Percentiles rank a stretch among this genome's conserved stretches.
phyloP scores from a whole-genome alignment of 805 yeast species.

The Candida chilensis region DNA sequence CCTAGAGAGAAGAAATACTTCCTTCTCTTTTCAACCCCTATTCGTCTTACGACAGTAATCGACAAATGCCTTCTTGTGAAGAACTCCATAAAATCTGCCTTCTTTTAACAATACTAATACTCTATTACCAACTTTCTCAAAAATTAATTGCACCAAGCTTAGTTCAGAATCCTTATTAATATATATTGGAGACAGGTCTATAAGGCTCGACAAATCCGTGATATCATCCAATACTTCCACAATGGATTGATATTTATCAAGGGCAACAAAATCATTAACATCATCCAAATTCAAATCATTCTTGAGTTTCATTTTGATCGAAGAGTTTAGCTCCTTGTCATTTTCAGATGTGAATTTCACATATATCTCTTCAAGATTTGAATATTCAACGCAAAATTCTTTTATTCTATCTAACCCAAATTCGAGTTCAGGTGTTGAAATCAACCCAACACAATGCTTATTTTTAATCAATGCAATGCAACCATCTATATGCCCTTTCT shows the following conservation, averaged over 20 bases:
- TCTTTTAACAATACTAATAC: slow-evolving; percentile 33
- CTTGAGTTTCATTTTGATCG: too few relatives aligned
- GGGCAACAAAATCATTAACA: background rate
- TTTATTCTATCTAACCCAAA: slow-evolving; percentile 36
- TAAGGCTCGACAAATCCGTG: slow-evolving; percentile 27
- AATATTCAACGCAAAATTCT: slow-evolving; percentile 13
- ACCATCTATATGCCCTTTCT: slow-evolving; percentile 37
- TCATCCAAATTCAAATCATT: too few relatives aligned
- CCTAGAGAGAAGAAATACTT: background rate
- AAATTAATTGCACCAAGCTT: slow-evolving; percentile 39
- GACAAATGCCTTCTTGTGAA: slow-evolving; percentile 45
- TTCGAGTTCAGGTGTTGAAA: slow-evolving; percentile 43
- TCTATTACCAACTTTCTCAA: slow-evolving; percentile 42
- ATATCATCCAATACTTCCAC: slow-evolving; percentile 12
- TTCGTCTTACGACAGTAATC: slow-evolving; percentile 20
- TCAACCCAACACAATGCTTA: slow-evolving; percentile 27
- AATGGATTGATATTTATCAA: slow-evolving; percentile 2
- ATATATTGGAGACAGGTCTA: slow-evolving; percentile 38
- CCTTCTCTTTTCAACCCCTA: background rate
- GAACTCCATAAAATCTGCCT: slow-evolving; percentile 39
- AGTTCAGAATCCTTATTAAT: slow-evolving; percentile 38
- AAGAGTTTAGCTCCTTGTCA: too few relatives aligned
- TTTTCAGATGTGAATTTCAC: slow-evolving; percentile 11
- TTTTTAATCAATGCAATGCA: slow-evolving; percentile 37
- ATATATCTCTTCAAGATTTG: slow-evolving; percentile 16